Evolutionary conservation across 495 filamentous ascomycete species (phyloP), one percentile per base, ranked within the genome.

Genomic region (Entonaema liquescens): DNA sequence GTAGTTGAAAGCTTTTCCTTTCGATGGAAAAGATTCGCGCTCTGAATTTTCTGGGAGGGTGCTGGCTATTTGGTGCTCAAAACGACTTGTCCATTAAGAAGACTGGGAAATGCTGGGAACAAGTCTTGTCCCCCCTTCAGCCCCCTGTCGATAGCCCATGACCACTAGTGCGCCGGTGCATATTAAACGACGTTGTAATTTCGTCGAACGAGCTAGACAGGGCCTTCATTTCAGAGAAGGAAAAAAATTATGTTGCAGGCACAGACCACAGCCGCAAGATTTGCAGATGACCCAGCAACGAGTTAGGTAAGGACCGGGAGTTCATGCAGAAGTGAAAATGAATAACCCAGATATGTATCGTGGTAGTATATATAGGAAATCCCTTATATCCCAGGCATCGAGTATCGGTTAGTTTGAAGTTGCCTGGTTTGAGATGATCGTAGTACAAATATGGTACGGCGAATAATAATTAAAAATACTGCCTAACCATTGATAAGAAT

Each of bases 101-200:
- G 68, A 66, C 42, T 47, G 5, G 42, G 42, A 47, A 21, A 2
- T 47, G 53, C 62, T 67, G 38, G 60, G 56, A 65, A 62, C 58
- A 44, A 29, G 44, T 56, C 38, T 59, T 56, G 44, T 62, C 64
- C 42, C 65, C 63, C 26, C 40, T 65, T 50, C 29, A 11, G 6
- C 19, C 61, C 70, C 70, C 65, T 73, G 70, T 73, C 70, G 21
- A 61, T 53, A 65, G 60, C 61, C 70, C 65, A 73, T 68, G 65
- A 60, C 70, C 47, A 68, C 70, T 73, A 63, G 49, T 53, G 61
- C 65, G 54, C 55, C 61, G 56, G 61, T 68, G 70, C 70, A 73
- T 73, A 73, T 73, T 74, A 74, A 74, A 74, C 71, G 71, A 74
- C 71, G 62, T 61, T 70, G 71, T 74, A 74, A 74, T 74, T 74